Evolutionary conservation across 441 rosid genomes (phyloP).

Genomic region (California macrophylla): DNA sequence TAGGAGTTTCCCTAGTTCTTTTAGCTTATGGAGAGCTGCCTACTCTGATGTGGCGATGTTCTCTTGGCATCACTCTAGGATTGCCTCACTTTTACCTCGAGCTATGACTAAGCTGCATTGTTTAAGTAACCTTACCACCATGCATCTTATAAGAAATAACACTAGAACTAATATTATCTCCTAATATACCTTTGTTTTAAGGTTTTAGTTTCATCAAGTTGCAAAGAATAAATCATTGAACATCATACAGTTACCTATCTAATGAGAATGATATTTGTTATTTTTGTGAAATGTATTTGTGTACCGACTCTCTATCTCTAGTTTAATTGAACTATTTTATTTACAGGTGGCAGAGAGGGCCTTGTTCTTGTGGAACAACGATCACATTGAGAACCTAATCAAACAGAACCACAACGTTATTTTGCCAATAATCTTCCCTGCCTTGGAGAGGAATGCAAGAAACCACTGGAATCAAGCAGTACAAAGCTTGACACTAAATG

Average conservation of each 20-base stretch:
- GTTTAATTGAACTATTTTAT: background rate
- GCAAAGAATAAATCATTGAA: background rate
- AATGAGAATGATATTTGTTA: background rate
- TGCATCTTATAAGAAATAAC: background rate
- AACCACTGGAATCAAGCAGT: slow-evolving; percentile 86
- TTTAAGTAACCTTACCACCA: background rate
- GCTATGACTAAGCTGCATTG: background rate
- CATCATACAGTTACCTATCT: background rate
- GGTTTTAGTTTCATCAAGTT: background rate
- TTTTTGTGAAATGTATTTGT: background rate
- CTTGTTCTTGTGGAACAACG: slow-evolving; percentile 82
- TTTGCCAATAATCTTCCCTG: slow-evolving; percentile 70
- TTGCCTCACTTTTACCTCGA: no score
- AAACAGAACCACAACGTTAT: slow-evolving; percentile 62
- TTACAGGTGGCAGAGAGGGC: slow-evolving; percentile 84
- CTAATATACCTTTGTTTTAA: background rate
- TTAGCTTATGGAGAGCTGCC: background rate
- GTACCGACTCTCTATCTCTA: background rate
- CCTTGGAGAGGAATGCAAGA: slow-evolving; percentile 64
- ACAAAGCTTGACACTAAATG: slow-evolving; percentile 73
- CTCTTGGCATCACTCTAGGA: background rate
- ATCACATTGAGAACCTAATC: slow-evolving; percentile 72
- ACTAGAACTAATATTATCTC: background rate
- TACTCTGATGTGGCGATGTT: background rate
- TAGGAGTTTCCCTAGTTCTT: background rate